Conservation (phyloP, 371 early-diverging fungal genomes). For the Lichtheimia corymbifera region DNA sequence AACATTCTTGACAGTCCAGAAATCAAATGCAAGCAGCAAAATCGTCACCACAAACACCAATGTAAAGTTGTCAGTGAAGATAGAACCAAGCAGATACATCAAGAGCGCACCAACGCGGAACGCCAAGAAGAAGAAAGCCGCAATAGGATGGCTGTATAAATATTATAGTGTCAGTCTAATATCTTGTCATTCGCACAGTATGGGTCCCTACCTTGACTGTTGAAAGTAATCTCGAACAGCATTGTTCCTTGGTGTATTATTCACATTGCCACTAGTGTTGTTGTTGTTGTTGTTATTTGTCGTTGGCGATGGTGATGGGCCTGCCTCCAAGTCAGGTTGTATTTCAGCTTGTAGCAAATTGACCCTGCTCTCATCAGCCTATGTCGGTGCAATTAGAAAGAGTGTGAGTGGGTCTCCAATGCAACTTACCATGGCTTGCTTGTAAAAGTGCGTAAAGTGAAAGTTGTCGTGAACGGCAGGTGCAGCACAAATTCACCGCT, state of each 20-base stretch:
- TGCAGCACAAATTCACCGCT: not conserved
- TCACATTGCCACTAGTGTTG: constrained; percentile 1
- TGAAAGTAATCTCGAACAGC: constrained; percentile 45
- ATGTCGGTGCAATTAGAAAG: not conserved
- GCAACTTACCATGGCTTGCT: not conserved
- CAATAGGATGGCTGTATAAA: constrained; percentile 80
- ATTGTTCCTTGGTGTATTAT: constrained; percentile 11
- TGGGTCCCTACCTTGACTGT: constrained; percentile 37
- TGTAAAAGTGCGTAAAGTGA: too few species aligned
- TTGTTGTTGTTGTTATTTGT: not conserved
- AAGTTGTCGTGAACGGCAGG: not conserved
- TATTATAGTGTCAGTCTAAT: not conserved
- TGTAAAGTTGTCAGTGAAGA: constrained; percentile 82
- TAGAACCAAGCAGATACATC: constrained; percentile 79
- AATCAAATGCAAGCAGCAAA: constrained; percentile 91
- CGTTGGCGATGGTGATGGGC: not conserved
- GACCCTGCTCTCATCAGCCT: constrained; percentile 27
- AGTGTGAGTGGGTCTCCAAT: not conserved
- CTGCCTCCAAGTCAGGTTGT: constrained; percentile 27
- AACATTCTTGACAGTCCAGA: constrained; percentile 98
- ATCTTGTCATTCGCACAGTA: not conserved
- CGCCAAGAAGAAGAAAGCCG: constrained; percentile 86
- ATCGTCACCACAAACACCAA: constrained; percentile 91
- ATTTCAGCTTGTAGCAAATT: constrained; percentile 23
- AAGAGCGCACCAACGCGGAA: constrained; percentile 83